Evolutionary conservation across 108 stramenopile genomes (phyloP).

Genomic region (Nitzschia palea): DNA sequence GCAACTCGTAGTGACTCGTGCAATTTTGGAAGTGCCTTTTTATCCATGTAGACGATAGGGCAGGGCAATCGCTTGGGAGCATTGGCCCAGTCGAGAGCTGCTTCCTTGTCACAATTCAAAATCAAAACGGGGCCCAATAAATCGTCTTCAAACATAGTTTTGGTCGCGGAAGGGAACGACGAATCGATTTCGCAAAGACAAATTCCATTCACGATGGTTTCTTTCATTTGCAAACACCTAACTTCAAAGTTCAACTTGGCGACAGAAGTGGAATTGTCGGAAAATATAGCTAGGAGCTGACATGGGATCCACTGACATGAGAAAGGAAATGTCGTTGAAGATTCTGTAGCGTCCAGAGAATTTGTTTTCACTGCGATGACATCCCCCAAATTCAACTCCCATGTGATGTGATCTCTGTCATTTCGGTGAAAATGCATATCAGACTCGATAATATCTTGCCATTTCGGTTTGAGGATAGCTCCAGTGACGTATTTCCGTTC

Average conservation of each 20-base stretch:
- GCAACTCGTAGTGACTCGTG: neutral
- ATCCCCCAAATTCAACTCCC: slow-evolving; percentile 21
- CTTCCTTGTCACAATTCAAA: neutral
- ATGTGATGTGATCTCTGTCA: neutral
- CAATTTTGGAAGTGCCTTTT: neutral
- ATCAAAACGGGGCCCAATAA: slow-evolving; percentile 10
- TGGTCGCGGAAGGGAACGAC: no score
- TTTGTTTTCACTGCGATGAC: slow-evolving; percentile 22
- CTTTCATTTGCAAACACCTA: slow-evolving; percentile 33
- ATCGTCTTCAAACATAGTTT: neutral
- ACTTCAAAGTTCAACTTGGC: slow-evolving; percentile 31
- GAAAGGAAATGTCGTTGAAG: slow-evolving; percentile 5
- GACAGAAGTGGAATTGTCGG: neutral
- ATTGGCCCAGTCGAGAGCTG: neutral
- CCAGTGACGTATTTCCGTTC: neutral
- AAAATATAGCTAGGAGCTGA: slow-evolving; percentile 47
- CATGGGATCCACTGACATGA: slow-evolving; percentile 32
- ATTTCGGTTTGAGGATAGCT: neutral
- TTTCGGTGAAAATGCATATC: slow-evolving; percentile 1
- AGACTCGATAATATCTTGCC: slow-evolving; percentile 4
- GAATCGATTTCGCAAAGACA: no score
- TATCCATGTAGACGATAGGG: neutral
- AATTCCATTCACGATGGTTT: no score
- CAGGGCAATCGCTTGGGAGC: neutral
- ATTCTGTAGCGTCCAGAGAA: neutral